Base-by-base conservation (phyloP, 345 rosid species). In the Sisymbrium altissimum region DNA sequence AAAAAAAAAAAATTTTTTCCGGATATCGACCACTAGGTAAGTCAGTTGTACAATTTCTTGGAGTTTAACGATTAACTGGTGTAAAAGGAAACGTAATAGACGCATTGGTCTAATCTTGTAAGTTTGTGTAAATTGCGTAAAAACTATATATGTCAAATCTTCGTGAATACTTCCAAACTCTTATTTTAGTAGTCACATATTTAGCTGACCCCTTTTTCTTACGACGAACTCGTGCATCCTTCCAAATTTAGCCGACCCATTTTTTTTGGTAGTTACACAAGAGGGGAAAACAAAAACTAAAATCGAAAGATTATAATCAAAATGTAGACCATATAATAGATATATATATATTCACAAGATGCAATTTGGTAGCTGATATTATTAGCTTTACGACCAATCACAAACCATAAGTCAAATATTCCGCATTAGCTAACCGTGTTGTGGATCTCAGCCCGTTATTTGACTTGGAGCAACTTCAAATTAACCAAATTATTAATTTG, bases 361-460 rank as follows among this genome's bases (percentile, higher is more conserved):
- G 23, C 44, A 53, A 41, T 39, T 40, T 32, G n/a, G 18, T n/a
- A 53, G 55, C 45, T 72, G 33, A 29, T 39, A 64, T 54, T 23
- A 55, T 48, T n/a, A 29, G 9, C 13, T 19, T 36, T 5, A 75
- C 35, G 66, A 74, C 36, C 52, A 36, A 56, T 17, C 13, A 39
- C 54, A 40, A 66, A 49, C 68, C 15, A 67, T 52, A 70, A 70
- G 76, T 64, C 76, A 64, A 70, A 14, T 3, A 55, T 48, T 48
- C 63, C 72, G 45, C 76, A 38, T 30, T 49, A 38, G 29, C 30
- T 62, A 63, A 70, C 66, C 70, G 33, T 56, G 64, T 60, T 46
- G 74, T 68, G 75, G 75, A 76, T 62, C 75, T 70, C 36, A 63
- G 39, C 71, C 75, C 53, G 49, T 64, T 5, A 55, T 70, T 76